phyloP scores from a whole-genome alignment of 352 stramenopile genomes.

The Sclerospora graminicola region DNA sequence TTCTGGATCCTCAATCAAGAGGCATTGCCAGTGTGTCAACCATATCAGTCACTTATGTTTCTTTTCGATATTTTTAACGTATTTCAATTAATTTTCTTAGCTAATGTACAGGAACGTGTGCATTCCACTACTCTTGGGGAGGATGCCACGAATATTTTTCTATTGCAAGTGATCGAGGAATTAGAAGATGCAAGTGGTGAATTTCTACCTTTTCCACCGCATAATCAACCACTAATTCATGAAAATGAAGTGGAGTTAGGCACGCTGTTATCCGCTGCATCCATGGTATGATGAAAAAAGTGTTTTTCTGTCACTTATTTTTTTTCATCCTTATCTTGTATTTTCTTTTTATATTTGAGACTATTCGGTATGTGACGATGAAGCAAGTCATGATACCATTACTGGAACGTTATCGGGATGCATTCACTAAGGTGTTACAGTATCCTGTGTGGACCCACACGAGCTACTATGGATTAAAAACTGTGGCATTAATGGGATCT shows the following conservation, averaged over 20 bases:
- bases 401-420: constrained; percentile 36
- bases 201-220: constrained; percentile 15
- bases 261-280: constrained; percentile 53
- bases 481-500: constrained; percentile 55
- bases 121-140: constrained; percentile 55
- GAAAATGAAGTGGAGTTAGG: constrained; percentile 62
- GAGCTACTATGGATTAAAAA: constrained; percentile 23
- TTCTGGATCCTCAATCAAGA: constrained; percentile 18
- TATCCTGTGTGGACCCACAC: constrained; percentile 36
- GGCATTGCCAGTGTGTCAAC: constrained; percentile 18
- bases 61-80: no score
- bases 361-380: constrained; percentile 68
- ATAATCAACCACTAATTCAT: constrained; percentile 23
- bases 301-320: background rate
- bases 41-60: no score
- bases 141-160: constrained; percentile 47
- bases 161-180: constrained; percentile 55
- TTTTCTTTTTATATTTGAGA: constrained; percentile 18
- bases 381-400: constrained; percentile 45
- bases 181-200: constrained; percentile 41
- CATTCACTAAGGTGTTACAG: constrained; percentile 40
- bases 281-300: constrained; percentile 23
- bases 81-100: constrained; percentile 11
- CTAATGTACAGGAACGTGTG: constrained; percentile 62
- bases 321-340: background rate